Conservation (phyloP, 2,329 filamentous ascomycete species). For the Venturiaceae sp. region DNA sequence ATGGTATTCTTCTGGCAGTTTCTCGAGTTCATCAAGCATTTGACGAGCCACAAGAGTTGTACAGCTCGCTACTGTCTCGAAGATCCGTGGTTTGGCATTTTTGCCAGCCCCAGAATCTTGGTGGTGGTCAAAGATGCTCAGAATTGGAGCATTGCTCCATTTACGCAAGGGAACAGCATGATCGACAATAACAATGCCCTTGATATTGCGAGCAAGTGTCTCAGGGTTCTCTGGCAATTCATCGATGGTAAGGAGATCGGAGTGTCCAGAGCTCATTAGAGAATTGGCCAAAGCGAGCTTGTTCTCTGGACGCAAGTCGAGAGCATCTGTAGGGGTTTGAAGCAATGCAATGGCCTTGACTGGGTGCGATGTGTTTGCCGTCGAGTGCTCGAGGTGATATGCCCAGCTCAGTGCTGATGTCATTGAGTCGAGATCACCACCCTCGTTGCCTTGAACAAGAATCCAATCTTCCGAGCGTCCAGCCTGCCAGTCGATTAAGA, state of each 20-base stretch:
- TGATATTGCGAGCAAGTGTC: slow-evolving; percentile 30
- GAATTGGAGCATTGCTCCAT: slow-evolving; percentile 33
- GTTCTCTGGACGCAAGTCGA: slow-evolving; percentile 39
- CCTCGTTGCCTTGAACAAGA: slow-evolving; percentile 37
- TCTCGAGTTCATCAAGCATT: slow-evolving; percentile 36
- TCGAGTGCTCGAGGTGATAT: slow-evolving; percentile 36
- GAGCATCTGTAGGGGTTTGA: slow-evolving; percentile 34
- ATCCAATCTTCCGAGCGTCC: slow-evolving; percentile 33
- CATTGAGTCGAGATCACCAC: slow-evolving; percentile 35
- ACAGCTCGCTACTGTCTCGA: slow-evolving; percentile 34
- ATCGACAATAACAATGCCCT: slow-evolving; percentile 37
- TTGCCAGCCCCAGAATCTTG: slow-evolving; percentile 31
- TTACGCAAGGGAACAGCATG: slow-evolving; percentile 32
- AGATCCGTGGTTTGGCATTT: slow-evolving; percentile 32
- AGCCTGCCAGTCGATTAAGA: slow-evolving; percentile 37
- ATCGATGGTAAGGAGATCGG: slow-evolving; percentile 36
- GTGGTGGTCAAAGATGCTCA: slow-evolving; percentile 39
- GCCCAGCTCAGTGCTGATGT: slow-evolving; percentile 37
- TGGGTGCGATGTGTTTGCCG: slow-evolving; percentile 30
- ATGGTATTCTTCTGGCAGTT: slow-evolving; percentile 34
- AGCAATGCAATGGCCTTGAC: slow-evolving; percentile 37
- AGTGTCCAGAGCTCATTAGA: slow-evolving; percentile 35
- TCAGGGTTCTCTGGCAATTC: slow-evolving; percentile 37
- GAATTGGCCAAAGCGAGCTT: slow-evolving; percentile 34
- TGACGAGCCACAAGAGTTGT: slow-evolving; percentile 36